Percentiles rank a stretch among this genome's conserved stretches.
Evolutionary conservation across 148 eudicot species (phyloP).

Genomic region (Heliosperma pusillum): DNA sequence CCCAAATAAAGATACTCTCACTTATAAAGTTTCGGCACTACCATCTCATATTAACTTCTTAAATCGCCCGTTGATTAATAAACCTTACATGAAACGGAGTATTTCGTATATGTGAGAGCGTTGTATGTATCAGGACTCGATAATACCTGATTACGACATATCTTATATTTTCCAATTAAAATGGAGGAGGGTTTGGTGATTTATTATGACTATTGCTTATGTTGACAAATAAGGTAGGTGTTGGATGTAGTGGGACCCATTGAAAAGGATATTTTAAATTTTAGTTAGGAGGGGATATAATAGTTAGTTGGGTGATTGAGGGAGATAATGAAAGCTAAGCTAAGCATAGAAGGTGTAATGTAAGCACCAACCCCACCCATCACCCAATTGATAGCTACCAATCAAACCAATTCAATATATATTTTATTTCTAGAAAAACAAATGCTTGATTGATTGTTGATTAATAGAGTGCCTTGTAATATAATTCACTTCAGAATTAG

Average conservation of each 20-base stretch:
- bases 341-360: constrained; percentile 12
- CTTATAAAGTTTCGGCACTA: background rate
- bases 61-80: no score
- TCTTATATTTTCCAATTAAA: constrained; percentile 9
- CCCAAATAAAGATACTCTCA: background rate
- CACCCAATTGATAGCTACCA: constrained; percentile 24
- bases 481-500: background rate
- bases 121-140: no score
- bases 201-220: constrained; percentile 27
- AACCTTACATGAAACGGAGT: no score
- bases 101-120: no score
- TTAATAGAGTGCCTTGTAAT: constrained; percentile 1
- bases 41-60: no score
- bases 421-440: constrained; percentile 12
- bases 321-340: constrained; percentile 30
- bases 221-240: constrained; percentile 34
- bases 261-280: constrained; percentile 29
- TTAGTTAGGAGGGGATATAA: constrained; percentile 31
- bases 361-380: constrained; percentile 21
- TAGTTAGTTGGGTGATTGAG: constrained; percentile 40
- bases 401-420: constrained; percentile 23
- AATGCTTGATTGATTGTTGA: constrained; percentile 23
- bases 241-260: constrained; percentile 51
- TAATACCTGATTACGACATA: no score
- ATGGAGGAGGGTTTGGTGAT: constrained; percentile 6